phyloP scores from a whole-genome alignment of 2,329 filamentous ascomycete genomes.

The Chalaropsis thielavioides region DNA sequence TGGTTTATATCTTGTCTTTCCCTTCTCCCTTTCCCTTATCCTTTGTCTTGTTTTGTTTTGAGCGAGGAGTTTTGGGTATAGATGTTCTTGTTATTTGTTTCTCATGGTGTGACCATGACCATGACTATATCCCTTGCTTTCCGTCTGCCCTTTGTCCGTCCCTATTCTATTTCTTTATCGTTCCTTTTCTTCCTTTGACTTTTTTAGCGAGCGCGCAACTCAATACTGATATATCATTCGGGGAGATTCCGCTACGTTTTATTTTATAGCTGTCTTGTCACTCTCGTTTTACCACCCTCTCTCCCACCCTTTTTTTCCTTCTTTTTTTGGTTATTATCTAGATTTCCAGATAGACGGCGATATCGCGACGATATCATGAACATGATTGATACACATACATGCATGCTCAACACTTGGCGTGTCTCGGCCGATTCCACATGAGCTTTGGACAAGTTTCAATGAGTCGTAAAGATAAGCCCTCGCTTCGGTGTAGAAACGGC shows the following conservation, averaged over 20 bases:
- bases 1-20: neutral
- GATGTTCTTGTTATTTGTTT: neutral
- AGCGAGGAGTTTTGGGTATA: constrained; percentile 14
- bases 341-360: neutral
- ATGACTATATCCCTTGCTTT: constrained; percentile 3
- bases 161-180: neutral
- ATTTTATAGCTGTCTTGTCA: neutral
- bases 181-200: neutral
- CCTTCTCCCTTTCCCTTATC: neutral
- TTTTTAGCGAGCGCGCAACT: neutral
- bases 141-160: neutral
- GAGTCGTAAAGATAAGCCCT: neutral
- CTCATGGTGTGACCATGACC: neutral
- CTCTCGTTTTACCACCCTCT: neutral
- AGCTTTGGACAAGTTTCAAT: neutral
- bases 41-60: constrained; percentile 5
- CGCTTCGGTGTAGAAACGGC: neutral
- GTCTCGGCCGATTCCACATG: neutral
- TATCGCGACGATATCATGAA: neutral
- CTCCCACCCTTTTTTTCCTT: too few species aligned
- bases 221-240: neutral
- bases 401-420: neutral
- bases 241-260: neutral
- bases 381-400: neutral
- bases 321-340: neutral